Percentiles rank a stretch among this genome's conserved stretches.
Evolutionary conservation across 1,139 yeast species (phyloP).

Genomic region (Saccharomycopsis hybrid): DNA sequence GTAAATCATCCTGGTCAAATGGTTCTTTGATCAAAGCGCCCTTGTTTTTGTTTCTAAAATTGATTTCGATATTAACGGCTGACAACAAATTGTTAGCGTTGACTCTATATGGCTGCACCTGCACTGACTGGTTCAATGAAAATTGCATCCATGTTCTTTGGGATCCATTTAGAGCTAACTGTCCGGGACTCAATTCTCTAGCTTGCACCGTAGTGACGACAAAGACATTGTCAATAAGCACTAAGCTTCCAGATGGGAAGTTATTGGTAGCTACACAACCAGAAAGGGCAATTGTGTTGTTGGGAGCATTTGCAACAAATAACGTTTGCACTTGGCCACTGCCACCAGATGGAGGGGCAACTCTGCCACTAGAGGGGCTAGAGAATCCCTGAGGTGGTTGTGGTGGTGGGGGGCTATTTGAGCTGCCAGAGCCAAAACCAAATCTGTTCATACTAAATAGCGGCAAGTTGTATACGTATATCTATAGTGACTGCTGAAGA

Average conservation of each 20-base stretch:
- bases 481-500: too few species aligned
- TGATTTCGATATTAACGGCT: constrained; percentile 74
- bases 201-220: constrained; percentile 73
- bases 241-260: constrained; percentile 54
- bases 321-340: constrained; percentile 9
- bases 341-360: constrained; percentile 18
- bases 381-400: constrained; percentile 11
- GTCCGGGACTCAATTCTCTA: constrained; percentile 53
- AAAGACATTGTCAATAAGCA: constrained; percentile 64
- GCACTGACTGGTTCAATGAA: constrained; percentile 66
- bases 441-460: constrained; percentile 24
- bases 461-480: too few species aligned
- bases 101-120: constrained; percentile 62
- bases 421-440: constrained; percentile 23
- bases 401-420: neutral
- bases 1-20: constrained; percentile 79
- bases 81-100: constrained; percentile 61
- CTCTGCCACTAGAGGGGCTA: constrained; percentile 21
- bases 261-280: constrained; percentile 78
- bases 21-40: constrained; percentile 47
- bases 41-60: constrained; percentile 63
- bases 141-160: constrained; percentile 91
- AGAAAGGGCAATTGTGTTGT: constrained; percentile 58
- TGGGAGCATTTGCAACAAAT: constrained; percentile 55
- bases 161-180: constrained; percentile 78